Percentiles rank a stretch among this genome's conserved stretches.
phyloP scores from a whole-genome alignment of 768 basidiomycete species.

The Cystofilobasidium macerans region DNA sequence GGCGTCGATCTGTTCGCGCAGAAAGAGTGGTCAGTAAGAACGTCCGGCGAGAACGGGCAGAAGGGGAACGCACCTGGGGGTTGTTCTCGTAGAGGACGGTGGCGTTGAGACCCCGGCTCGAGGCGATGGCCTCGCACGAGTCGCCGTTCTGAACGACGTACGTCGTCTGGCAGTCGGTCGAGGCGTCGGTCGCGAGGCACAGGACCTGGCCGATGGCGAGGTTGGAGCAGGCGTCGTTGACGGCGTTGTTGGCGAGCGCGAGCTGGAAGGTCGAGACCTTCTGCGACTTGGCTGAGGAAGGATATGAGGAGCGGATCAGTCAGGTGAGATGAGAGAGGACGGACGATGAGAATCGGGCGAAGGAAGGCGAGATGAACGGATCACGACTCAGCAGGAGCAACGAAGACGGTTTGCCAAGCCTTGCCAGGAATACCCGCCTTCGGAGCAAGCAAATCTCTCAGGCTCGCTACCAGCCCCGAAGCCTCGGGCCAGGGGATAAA shows the following conservation, averaged over 20 bases:
- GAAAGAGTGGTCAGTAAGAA: not conserved
- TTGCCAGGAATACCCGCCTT: too few relatives aligned
- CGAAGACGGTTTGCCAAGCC: too few relatives aligned
- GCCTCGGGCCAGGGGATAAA: too few relatives aligned
- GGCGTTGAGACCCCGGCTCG: slow-evolving; percentile 42
- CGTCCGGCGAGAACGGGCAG: not conserved
- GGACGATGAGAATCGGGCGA: not conserved
- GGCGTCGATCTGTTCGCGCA: slow-evolving; percentile 40
- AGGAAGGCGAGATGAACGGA: not conserved
- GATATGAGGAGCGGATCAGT: slow-evolving; percentile 2
- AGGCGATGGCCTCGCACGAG: slow-evolving; percentile 49
- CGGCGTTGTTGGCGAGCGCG: slow-evolving; percentile 48
- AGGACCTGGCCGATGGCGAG: slow-evolving; percentile 48
- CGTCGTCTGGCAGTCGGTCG: slow-evolving; percentile 53
- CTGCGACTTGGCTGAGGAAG: slow-evolving; percentile 31
- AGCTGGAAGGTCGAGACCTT: slow-evolving; percentile 56
- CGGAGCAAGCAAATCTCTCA: too few relatives aligned
- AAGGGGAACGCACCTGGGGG: slow-evolving; percentile 44
- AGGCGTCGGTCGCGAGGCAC: slow-evolving; percentile 56
- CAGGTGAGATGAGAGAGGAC: not conserved
- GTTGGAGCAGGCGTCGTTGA: slow-evolving; percentile 54
- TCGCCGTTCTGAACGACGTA: slow-evolving; percentile 52
- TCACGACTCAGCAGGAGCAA: too few relatives aligned
- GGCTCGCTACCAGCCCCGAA: too few relatives aligned
- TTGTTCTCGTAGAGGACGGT: slow-evolving; percentile 58